Evolutionary conservation across 2,329 filamentous ascomycete genomes (phyloP).

Genomic region (Periconia sp.): DNA sequence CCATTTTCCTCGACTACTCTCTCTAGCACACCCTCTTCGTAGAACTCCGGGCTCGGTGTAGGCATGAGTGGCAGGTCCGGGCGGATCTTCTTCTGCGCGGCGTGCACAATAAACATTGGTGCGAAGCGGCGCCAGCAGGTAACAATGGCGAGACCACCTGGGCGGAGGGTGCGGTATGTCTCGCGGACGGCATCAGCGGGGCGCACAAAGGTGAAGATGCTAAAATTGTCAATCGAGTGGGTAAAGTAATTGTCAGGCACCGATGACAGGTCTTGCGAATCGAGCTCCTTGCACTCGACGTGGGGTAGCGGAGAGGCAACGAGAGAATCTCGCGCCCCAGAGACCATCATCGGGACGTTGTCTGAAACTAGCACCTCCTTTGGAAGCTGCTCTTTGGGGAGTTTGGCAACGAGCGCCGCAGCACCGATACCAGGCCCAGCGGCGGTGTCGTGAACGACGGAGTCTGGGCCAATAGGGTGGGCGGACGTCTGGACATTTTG

Average conservation of each 20-base stretch:
- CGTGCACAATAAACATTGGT: not conserved
- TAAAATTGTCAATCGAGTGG: not conserved
- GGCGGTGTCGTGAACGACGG: not conserved
- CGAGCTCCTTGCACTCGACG: not conserved
- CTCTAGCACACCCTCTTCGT: not conserved
- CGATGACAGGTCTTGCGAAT: not conserved
- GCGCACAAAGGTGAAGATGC: not conserved
- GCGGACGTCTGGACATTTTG: not conserved
- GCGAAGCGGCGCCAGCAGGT: not conserved
- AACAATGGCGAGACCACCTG: not conserved
- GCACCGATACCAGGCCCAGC: not conserved
- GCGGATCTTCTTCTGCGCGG: not conserved
- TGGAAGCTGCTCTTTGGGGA: not conserved
- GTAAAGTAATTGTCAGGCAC: not conserved
- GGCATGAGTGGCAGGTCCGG: not conserved
- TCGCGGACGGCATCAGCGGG: not conserved
- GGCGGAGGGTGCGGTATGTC: not conserved
- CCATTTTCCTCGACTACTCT: not conserved
- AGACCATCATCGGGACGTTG: not conserved
- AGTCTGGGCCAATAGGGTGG: not conserved
- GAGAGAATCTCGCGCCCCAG: not conserved
- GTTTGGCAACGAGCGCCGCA: not conserved
- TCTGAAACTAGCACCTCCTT: not conserved
- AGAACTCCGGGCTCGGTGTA: not conserved
- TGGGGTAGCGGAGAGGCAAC: not conserved